phyloP scores from a whole-genome alignment of 768 basidiomycete genomes.

The Solioccasus polychromus region DNA sequence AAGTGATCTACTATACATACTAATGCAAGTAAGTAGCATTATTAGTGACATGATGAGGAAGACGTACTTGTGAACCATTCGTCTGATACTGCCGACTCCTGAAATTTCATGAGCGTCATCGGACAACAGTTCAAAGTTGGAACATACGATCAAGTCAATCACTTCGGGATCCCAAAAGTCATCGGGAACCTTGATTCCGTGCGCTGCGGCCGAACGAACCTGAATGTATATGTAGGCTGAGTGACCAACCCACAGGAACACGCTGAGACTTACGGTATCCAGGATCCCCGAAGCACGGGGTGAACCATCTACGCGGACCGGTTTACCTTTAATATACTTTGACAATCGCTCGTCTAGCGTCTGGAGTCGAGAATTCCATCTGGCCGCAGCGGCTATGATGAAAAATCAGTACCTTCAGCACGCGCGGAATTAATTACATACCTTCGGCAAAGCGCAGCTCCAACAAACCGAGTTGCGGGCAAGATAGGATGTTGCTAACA shows the following conservation, averaged over 20 bases:
- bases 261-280: conserved; percentile 51
- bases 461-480: conserved; percentile 63
- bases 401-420: neutral
- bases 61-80: conserved; percentile 73
- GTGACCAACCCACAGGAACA: neutral
- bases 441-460: conserved; percentile 64
- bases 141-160: conserved; percentile 54
- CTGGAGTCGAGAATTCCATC: conserved; percentile 60
- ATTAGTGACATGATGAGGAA: neutral
- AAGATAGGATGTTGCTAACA: conserved; percentile 63
- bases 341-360: conserved; percentile 64
- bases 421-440: conserved; percentile 20
- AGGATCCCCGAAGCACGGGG: conserved; percentile 74
- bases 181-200: conserved; percentile 65
- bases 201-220: conserved; percentile 68
- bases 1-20: conserved; percentile 22
- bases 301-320: conserved; percentile 70
- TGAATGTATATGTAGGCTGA: conserved; percentile 20
- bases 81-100: conserved; percentile 71
- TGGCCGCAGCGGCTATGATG: conserved; percentile 55
- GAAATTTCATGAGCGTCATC: neutral
- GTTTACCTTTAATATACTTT: conserved; percentile 64
- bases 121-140: neutral
- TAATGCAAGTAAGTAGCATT: conserved; percentile 7
- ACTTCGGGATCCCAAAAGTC: conserved; percentile 68